These are phyloP conservation scores for Rosa lucieae DNA, from an alignment of 306 rosid species.

Conservation along the genomic window DNA sequence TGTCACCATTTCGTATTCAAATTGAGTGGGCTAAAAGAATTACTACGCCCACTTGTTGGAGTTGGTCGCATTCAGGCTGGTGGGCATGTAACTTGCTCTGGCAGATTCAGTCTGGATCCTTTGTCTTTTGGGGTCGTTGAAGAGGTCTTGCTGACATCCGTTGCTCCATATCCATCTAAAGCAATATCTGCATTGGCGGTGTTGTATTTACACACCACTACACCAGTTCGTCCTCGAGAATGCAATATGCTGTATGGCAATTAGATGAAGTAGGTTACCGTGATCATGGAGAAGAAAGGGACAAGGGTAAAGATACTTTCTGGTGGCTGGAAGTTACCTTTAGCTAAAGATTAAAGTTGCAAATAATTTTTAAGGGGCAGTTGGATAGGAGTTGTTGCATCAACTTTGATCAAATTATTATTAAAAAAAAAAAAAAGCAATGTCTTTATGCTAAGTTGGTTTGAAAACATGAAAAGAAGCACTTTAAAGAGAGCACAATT, in stretches of 20 bases:
- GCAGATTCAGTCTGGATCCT: no score
- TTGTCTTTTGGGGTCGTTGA: no score
- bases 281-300: not conserved
- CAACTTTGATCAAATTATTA: constrained; percentile 42
- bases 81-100: no score
- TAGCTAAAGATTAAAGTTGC: not conserved
- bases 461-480: constrained; percentile 37
- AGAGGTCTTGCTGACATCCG: no score
- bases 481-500: constrained; percentile 26
- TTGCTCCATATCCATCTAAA: no score
- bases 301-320: not conserved
- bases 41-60: no score
- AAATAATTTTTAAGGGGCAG: not conserved
- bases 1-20: no score
- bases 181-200: no score
- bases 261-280: not conserved
- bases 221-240: not conserved
- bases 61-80: no score
- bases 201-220: no score
- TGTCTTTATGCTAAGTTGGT: constrained; percentile 43
- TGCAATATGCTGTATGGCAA: not conserved
- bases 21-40: no score
- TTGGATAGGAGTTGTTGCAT: constrained; percentile 67
- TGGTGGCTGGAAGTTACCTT: not conserved
- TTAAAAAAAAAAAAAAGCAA: constrained; percentile 3